Base-by-base conservation (phyloP, 768 basidiomycete species). In the Chlorophyllum brunneum region DNA sequence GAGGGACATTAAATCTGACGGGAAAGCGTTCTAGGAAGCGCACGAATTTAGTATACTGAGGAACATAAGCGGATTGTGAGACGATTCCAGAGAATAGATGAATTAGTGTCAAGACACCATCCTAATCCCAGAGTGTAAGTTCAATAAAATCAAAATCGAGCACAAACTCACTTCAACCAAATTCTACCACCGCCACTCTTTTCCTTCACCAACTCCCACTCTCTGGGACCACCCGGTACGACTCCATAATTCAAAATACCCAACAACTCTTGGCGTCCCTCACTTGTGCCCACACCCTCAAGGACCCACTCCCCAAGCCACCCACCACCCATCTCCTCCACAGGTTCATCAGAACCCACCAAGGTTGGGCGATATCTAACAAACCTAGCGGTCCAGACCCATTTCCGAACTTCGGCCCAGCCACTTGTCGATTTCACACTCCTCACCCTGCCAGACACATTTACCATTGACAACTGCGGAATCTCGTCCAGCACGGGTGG, bases 231-330 rank as follows among this genome's bases (percentile, higher is more conserved):
- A 0, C 78, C 76, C 18, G 51, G 44, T 7, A 53, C 43, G 24
- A 46, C 8, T 0, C 43, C 26, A 20, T 46, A n/a, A 2, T 66
- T 61, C 10, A 86, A 66, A 59, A 81, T 82, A 54, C 82, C 75
- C n/a, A 85, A 54, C 36, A 88, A 64, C 2, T 70, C 62, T 62
- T 79, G 72, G 39, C 77, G 71, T 4, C 84, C 86, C 62, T 88
- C 86, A 27, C 67, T 71, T 15, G 88, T 91, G 1, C 88, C 89
- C 48, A 88, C 86, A 1, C 80, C 83, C 65, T 91, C 86, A n/a
- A 91, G 70, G 11, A 88, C 70, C 88, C 89, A 90, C 56, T 90
- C 85, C 7, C 85, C 85, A 27, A 76, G 70, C 83, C 89, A 87
- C 4, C 82, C 84, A n/a, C 79, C 77, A 10, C 85, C 83, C 20